These are phyloP conservation scores for Botrytis sinoallii DNA, from an alignment of 2,329 filamentous ascomycete species.

Conservation along the genomic window DNA sequence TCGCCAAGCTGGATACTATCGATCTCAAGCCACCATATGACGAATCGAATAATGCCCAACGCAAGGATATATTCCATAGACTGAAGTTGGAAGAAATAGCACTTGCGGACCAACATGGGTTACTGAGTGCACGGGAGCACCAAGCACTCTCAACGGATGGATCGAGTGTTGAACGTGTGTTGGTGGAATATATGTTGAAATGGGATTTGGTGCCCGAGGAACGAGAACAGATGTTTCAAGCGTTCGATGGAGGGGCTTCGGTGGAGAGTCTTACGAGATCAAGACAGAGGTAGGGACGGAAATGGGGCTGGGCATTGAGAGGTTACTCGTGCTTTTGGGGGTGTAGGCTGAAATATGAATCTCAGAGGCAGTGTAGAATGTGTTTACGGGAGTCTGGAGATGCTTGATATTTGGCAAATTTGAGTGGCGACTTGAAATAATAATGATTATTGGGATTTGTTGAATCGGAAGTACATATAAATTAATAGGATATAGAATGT, in stretches of 20 bases:
- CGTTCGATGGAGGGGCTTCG: background rate
- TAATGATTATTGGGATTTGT: background rate
- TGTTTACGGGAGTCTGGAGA: background rate
- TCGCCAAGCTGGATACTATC: background rate
- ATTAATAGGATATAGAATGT: background rate
- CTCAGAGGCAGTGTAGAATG: too few species aligned
- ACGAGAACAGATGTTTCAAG: background rate
- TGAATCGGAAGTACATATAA: background rate
- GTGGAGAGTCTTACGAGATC: background rate
- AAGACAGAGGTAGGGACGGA: background rate
- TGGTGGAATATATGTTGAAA: background rate
- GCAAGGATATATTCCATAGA: background rate
- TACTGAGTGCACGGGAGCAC: background rate
- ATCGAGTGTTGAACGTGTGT: background rate
- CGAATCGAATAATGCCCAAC: background rate
- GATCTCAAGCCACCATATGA: background rate
- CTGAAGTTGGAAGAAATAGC: background rate
- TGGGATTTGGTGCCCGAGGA: background rate
- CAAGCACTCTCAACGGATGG: background rate
- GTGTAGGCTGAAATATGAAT: background rate
- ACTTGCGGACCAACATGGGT: background rate
- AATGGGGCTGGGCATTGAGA: rapidly evolving
- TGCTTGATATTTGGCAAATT: background rate
- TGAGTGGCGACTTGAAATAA: background rate
- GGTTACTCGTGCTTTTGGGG: background rate